Evolutionary conservation across 208 protist species (phyloP).

Genomic region (Trypanosoma avium): DNA sequence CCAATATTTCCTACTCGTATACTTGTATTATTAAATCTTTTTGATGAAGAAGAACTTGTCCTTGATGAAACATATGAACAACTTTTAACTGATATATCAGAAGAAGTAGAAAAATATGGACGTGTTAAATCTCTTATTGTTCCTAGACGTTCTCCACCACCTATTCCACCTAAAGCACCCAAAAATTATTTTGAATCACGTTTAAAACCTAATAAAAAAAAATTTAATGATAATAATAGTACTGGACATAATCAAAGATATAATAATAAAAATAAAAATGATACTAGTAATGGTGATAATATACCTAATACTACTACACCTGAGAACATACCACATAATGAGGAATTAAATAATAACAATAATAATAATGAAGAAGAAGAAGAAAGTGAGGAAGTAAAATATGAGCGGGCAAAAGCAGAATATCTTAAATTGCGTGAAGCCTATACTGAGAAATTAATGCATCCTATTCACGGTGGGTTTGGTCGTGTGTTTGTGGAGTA

Average conservation of each 20-base stretch:
- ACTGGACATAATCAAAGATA: not conserved
- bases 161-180: constrained; percentile 56
- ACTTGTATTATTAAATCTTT: constrained; percentile 83
- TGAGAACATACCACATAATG: no score
- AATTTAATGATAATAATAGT: not conserved
- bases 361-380: constrained; percentile 21
- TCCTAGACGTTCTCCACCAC: constrained; percentile 65
- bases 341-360: constrained; percentile 17
- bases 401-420: constrained; percentile 44
- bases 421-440: constrained; percentile 53
- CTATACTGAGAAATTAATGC: constrained; percentile 60
- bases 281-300: not conserved
- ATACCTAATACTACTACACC: not conserved
- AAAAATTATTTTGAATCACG: constrained; percentile 22
- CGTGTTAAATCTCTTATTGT: constrained; percentile 79
- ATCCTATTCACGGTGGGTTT: constrained; percentile 81
- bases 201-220: constrained; percentile 7
- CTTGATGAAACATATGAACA: constrained; percentile 66
- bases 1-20: constrained; percentile 78
- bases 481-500: constrained; percentile 89
- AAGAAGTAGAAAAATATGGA: constrained; percentile 84
- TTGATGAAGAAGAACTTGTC: constrained; percentile 85
- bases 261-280: not conserved
- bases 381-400: constrained; percentile 40
- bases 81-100: constrained; percentile 70